Percentiles rank a stretch among this genome's conserved stretches.
Conservation (phyloP, 139 green algal genomes). For the Micractinium conductrix region DNA sequence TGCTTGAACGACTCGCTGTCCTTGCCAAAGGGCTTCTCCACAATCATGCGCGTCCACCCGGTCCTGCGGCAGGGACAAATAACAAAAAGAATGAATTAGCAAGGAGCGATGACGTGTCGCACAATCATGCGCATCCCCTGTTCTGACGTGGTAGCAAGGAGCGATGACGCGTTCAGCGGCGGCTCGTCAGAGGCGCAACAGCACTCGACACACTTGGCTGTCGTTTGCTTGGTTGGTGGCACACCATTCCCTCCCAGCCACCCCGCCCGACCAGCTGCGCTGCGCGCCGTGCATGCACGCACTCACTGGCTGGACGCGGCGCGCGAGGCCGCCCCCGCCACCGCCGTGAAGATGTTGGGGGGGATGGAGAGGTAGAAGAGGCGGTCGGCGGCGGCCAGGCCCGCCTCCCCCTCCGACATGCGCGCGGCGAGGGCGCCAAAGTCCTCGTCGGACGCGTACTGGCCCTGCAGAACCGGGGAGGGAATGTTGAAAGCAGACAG, state of each 20-base stretch:
- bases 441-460: slow-evolving; percentile 73
- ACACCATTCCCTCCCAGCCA: neutral
- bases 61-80: no score
- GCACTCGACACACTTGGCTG: no score
- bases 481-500: no score
- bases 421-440: slow-evolving; percentile 78
- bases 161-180: no score
- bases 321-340: slow-evolving; percentile 74
- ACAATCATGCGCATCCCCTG: no score
- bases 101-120: no score
- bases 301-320: slow-evolving; percentile 73
- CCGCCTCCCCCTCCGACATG: slow-evolving; percentile 73
- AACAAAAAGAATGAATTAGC: no score
- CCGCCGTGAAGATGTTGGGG: slow-evolving; percentile 89
- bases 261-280: neutral
- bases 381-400: slow-evolving; percentile 68
- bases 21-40: slow-evolving; percentile 99
- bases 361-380: slow-evolving; percentile 99
- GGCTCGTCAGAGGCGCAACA: no score
- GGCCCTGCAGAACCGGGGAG: slow-evolving; percentile 61
- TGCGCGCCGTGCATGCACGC: neutral
- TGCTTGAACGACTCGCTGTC: slow-evolving; percentile 84
- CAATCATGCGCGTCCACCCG: slow-evolving; percentile 98
- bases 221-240: neutral
- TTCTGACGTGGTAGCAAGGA: no score